These are phyloP conservation scores for Fraxinus sp. DNA, from an alignment of 305 asterid species.

Conservation along the genomic window DNA sequence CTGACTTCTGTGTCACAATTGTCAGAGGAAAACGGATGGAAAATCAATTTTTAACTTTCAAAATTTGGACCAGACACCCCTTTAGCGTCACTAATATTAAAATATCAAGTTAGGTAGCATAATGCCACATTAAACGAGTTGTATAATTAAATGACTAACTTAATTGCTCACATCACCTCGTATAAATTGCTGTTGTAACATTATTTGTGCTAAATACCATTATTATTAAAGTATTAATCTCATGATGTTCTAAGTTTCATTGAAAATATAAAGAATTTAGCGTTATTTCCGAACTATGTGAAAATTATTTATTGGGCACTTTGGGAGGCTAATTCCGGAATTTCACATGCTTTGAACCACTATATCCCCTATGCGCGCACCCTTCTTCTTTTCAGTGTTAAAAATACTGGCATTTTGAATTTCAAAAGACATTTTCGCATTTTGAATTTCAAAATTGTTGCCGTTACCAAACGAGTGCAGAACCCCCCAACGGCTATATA, in stretches of 20 bases:
- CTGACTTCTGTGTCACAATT: too few relatives aligned
- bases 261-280: background rate
- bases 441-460: slow-evolving; percentile 37
- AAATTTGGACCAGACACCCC: too few relatives aligned
- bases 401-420: background rate
- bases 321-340: slow-evolving; percentile 17
- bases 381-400: background rate
- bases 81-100: too few relatives aligned
- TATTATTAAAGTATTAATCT: too few relatives aligned
- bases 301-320: background rate
- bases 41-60: too few relatives aligned
- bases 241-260: background rate
- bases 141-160: background rate
- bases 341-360: background rate
- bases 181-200: too few relatives aligned
- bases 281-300: too few relatives aligned
- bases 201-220: too few relatives aligned
- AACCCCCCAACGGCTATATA: slow-evolving; percentile 6
- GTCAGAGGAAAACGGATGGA: too few relatives aligned
- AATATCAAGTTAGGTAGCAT: background rate
- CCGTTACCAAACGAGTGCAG: slow-evolving; percentile 27
- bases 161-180: background rate
- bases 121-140: background rate
- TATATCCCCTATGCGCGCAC: background rate
- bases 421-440: background rate